phyloP scores from a whole-genome alignment of 176 grass and related monocot species.

The Puccinellia tenuiflora region DNA sequence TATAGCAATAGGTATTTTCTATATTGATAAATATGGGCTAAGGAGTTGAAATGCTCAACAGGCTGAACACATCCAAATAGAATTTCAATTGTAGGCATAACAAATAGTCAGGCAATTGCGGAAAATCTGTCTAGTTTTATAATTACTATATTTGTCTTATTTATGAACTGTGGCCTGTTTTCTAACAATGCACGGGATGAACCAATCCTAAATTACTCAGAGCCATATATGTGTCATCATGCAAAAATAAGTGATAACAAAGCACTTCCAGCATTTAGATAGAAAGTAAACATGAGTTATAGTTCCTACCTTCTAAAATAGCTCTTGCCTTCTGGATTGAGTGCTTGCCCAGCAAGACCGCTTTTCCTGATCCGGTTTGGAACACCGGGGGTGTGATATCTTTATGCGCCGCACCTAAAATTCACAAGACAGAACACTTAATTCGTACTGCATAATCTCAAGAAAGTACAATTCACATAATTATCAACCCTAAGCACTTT shows the following conservation, averaged over 20 bases:
- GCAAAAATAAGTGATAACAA: not conserved
- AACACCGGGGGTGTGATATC: constrained; percentile 13
- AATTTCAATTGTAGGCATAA: no score
- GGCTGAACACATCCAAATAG: no score
- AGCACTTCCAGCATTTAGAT: not conserved
- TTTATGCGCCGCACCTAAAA: constrained; percentile 9
- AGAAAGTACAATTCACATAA: not conserved
- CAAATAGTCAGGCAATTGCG: not conserved
- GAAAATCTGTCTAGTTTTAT: not conserved
- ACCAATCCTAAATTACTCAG: not conserved
- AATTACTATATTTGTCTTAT: constrained; percentile 1
- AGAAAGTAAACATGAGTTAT: not conserved
- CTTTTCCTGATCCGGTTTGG: constrained; percentile 45
- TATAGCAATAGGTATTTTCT: not conserved
- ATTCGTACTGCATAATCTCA: not conserved
- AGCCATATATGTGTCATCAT: not conserved
- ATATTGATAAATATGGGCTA: not conserved
- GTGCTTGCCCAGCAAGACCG: constrained; percentile 10
- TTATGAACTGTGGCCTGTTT: not conserved
- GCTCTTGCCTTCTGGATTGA: constrained; percentile 35
- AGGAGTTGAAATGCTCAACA: not conserved
- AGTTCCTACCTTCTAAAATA: constrained; percentile 45
- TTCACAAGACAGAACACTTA: not conserved
- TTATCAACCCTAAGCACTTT: not conserved
- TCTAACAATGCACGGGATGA: not conserved